Conservation (phyloP, 2,329 filamentous ascomycete genomes). For the Stagonosporopsis cucurbitacearum region DNA sequence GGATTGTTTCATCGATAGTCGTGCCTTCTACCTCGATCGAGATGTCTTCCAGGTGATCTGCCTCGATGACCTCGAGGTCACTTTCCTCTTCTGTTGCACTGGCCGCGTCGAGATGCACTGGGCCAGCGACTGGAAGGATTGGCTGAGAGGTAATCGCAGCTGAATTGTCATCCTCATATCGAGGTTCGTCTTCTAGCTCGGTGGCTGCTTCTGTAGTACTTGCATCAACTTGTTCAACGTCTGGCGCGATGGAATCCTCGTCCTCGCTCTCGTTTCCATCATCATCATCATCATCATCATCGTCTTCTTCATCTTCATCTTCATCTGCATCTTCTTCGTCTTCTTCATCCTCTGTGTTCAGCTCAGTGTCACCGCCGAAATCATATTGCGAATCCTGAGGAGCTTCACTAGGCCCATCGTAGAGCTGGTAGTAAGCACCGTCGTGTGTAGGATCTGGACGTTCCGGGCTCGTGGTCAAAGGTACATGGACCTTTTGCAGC, state of each 20-base stretch:
- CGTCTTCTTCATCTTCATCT: constrained; percentile 14
- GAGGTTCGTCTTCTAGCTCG: constrained; percentile 9
- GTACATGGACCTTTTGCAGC: neutral
- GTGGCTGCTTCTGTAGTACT: constrained; percentile 5
- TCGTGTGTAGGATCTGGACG: constrained; percentile 16
- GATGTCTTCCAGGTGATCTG: neutral
- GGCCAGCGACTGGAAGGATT: neutral
- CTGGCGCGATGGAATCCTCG: neutral
- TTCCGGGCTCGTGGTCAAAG: neutral
- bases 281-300: no score
- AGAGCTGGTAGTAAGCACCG: constrained; percentile 32
- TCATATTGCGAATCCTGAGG: constrained; percentile 66
- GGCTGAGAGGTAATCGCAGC: neutral
- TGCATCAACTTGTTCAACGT: neutral
- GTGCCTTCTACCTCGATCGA: constrained; percentile 1
- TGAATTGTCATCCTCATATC: constrained; percentile 7
- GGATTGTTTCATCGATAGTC: constrained; percentile 7
- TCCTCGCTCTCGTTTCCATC: constrained; percentile 19
- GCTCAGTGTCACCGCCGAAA: constrained; percentile 39
- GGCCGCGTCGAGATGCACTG: neutral
- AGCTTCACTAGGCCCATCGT: constrained; percentile 45
- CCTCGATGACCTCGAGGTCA: constrained; percentile 2
- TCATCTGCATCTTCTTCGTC: constrained; percentile 17
- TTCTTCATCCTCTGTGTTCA: constrained; percentile 30
- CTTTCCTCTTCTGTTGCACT: constrained; percentile 6